phyloP scores from a whole-genome alignment of 2,329 filamentous ascomycete species.

The Colletotrichum sp. region DNA sequence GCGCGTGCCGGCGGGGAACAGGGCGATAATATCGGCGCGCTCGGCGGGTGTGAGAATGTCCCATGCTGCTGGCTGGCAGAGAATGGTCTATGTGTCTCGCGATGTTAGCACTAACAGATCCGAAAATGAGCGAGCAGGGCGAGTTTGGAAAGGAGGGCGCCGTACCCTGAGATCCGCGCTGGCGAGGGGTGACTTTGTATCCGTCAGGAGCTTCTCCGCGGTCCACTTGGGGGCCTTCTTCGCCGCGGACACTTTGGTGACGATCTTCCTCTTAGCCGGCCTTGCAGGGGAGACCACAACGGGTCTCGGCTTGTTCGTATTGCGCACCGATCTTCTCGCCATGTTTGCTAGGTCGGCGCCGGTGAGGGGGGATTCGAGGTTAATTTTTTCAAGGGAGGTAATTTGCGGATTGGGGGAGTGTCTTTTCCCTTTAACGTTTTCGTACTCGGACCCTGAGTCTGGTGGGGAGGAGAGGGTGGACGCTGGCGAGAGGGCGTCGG shows the following conservation, averaged over 20 bases:
- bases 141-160: not conserved
- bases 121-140: not conserved
- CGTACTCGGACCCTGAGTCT: not conserved
- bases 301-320: not conserved
- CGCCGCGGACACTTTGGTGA: constrained; percentile 20
- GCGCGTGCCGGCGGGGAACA: constrained; percentile 41
- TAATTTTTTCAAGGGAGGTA: not conserved
- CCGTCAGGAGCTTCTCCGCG: constrained; percentile 36
- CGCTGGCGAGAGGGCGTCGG: not conserved
- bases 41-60: constrained; percentile 36
- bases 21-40: constrained; percentile 36
- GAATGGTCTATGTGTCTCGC: constrained; percentile 30
- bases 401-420: not conserved
- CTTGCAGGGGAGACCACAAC: not conserved
- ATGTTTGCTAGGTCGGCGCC: not conserved
- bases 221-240: constrained; percentile 38
- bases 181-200: constrained; percentile 42
- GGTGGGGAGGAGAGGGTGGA: constrained; percentile 1
- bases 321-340: constrained; percentile 6
- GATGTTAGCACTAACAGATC: not conserved
- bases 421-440: not conserved
- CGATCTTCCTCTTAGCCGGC: constrained; percentile 4
- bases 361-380: not conserved
- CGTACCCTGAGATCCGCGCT: constrained; percentile 40
- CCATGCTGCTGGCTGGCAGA: constrained; percentile 43